Percentiles rank a stretch among this genome's conserved stretches.
Conservation (phyloP, 106 monocot genomes). For the Platanthera guangdongensis region DNA sequence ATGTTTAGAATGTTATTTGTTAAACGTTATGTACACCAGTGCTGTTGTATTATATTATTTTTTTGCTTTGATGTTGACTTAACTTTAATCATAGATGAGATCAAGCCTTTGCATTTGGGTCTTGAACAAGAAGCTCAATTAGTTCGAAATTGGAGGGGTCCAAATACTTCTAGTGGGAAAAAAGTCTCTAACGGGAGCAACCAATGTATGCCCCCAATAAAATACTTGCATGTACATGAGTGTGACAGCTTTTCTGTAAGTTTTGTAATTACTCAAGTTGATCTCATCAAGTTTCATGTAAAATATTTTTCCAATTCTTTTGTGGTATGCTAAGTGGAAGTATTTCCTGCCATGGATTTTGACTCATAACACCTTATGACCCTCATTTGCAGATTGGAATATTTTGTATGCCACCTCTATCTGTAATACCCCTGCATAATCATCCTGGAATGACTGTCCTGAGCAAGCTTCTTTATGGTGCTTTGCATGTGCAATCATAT, state of each 20-base stretch:
- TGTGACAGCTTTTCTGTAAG: slow-evolving; percentile 71
- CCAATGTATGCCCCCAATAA: slow-evolving; percentile 40
- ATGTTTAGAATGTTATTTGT: neutral
- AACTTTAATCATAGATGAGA: slow-evolving; percentile 27
- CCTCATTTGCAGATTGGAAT: slow-evolving; percentile 66
- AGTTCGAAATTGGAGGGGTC: slow-evolving; percentile 38
- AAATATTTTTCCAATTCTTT: neutral
- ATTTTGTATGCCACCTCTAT: slow-evolving; percentile 79
- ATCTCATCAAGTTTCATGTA: neutral
- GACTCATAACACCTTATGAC: neutral
- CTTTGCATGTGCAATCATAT: slow-evolving; percentile 74
- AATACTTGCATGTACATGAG: slow-evolving; percentile 62
- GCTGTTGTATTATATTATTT: neutral
- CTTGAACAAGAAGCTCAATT: slow-evolving; percentile 49
- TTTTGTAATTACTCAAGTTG: neutral
- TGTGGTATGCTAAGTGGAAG: neutral
- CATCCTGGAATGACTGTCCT: slow-evolving; percentile 97
- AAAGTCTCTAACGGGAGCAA: slow-evolving; percentile 32
- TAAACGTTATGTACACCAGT: neutral
- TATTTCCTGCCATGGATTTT: neutral
- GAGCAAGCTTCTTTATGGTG: slow-evolving; percentile 86
- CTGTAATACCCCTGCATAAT: slow-evolving; percentile 87
- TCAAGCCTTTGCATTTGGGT: slow-evolving; percentile 49
- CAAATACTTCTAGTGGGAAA: slow-evolving; percentile 35
- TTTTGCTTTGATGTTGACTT: neutral